Evolutionary conservation across 2,329 filamentous ascomycete species (phyloP), one percentile per base, ranked within the genome.

Genomic region (Seiridium unicorne): DNA sequence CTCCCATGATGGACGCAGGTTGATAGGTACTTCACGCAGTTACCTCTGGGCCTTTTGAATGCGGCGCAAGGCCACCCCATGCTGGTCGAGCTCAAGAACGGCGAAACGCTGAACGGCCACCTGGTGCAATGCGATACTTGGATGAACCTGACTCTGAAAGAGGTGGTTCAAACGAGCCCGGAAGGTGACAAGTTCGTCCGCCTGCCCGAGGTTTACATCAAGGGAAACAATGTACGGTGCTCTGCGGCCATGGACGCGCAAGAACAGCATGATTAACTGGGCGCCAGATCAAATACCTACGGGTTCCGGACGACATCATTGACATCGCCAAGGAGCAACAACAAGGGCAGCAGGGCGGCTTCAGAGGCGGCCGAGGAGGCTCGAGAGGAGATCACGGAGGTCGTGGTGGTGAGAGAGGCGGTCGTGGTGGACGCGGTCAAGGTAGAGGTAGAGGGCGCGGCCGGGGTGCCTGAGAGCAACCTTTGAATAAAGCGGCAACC

Each of bases 131-230:
- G 94, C 87, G 95, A 99, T 76, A 99, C 94, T 54, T 99, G 95
- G 93, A 99, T 99, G 95, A 99, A 99, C 79, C 81, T 99, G 68
- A 98, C 94, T 2, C 79, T 99, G 66, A 96, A 95, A 77, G 95
- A 98, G 76, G 96, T 99, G 31, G 92, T 98, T 42, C 94, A 98
- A 78, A 98, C 95, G 18, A 97, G 90, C 73, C 89, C 94, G 32
- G 94, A 98, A 71, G 95, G 93, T 64, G 93, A 98, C 77, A 93
- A 91, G 73, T 99, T 99, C 77, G 90, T 92, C 76, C 85, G 92
- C 72, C 80, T 99, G 76, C 89, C 93, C 42, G 96, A 99, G 75
- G 93, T 94, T 61, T 99, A 99, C 72, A 91, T 99, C 56, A 90
- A 96, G 73, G 95, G 95, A 62, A 99, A 98, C 78, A 99, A 98